Base-by-base conservation (phyloP, 257 asterid species). In the Salvia hispanica region DNA sequence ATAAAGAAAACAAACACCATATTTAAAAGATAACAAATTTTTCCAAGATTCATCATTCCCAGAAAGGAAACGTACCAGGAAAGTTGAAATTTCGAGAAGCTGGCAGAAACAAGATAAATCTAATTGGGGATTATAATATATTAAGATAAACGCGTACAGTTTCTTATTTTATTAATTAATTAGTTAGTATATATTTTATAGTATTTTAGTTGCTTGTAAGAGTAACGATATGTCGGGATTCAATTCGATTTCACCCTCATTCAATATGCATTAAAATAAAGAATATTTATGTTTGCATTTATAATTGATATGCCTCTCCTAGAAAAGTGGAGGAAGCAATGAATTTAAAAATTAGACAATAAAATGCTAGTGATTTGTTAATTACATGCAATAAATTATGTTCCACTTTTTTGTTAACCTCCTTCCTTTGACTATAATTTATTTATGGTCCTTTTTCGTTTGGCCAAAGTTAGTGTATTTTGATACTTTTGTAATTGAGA, bases 1-100 rank as follows among this genome's bases (percentile, higher is more conserved):
- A 12, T 9, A 4, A 21, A 11, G 2, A 53, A 21, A 61, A 61
- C 53, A 11, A 61, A 21, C 37, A 62, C 11, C 13, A n/a, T 4
- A 58, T 14, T 15, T n/a, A 25, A 12, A 21, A 0, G 15, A 62
- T 18, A 18, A 13, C 2, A 10, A 44, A 21, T 5, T 16, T 6
- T 25, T 25, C 31, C 53, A 21, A 28, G 31, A 25, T 25, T 12
- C 16, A 25, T 25, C 42, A 40, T 10, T 10, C 40, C 37, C 18
- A 62, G 31, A 9, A 60, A 39, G 3, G 5, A n/a, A 51, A 47
- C 66, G 37, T 58, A 76, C 80, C 80, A 66, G 63, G 11, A 45
- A 36, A 46, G 12, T 9, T 14, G 67, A 25, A 47, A 61, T 42
- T 10, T 42, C 31, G 31, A 25, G 69, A 57, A 64, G 71, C 47